A percentile compares a stretch with the other conserved stretches of the same genome.
These are phyloP conservation scores for Solanum sitiens DNA, from an alignment of 257 asterid genomes.

Conservation along the genomic window DNA sequence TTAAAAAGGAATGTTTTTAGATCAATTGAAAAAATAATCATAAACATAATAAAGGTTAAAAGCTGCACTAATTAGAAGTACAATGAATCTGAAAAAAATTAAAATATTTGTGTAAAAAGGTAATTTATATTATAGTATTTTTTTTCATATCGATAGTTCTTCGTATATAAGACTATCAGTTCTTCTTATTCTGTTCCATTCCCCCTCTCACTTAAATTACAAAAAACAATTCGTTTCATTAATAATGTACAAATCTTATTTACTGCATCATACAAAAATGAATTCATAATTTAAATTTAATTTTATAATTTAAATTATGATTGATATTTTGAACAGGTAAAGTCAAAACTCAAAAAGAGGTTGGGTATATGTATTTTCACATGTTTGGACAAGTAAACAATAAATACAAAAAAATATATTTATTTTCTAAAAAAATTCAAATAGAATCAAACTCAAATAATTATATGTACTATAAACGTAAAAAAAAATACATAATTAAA, in stretches of 20 bases:
- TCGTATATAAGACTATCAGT: too few relatives aligned
- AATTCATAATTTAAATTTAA: neutral
- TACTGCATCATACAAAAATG: neutral
- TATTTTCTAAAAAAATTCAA: neutral
- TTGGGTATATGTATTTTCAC: neutral
- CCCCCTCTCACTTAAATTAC: too few relatives aligned
- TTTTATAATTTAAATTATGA: neutral
- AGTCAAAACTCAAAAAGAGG: neutral
- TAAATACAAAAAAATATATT: neutral
- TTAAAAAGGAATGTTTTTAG: neutral
- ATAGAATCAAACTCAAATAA: neutral
- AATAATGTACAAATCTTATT: too few relatives aligned
- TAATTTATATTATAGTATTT: neutral
- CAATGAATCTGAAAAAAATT: neutral
- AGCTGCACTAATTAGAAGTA: neutral
- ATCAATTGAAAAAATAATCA: neutral
- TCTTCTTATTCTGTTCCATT: too few relatives aligned
- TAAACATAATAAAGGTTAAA: neutral
- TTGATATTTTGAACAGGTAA: neutral
- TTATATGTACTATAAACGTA: neutral
- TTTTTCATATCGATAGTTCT: too few relatives aligned
- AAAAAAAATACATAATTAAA: neutral
- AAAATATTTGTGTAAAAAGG: neutral
- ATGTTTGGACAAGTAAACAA: neutral
- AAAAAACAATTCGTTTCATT: too few relatives aligned